phyloP scores from a whole-genome alignment of 176 grass and related monocot species.

The Triticum timopheevii region DNA sequence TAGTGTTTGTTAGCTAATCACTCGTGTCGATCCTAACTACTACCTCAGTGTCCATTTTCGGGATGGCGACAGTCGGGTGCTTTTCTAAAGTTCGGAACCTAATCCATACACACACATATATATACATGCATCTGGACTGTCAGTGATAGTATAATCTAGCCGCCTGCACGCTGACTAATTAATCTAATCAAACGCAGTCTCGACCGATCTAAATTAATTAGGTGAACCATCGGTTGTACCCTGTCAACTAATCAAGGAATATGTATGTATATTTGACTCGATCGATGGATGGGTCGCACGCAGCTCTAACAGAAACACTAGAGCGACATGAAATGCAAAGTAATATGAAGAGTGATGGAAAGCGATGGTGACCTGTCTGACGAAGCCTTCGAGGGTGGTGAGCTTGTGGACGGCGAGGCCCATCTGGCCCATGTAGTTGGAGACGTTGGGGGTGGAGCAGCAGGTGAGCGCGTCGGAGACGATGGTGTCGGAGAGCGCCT shows the following conservation, averaged over 20 bases:
- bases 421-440: constrained; percentile 94
- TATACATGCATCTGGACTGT: neutral
- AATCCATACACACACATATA: constrained; percentile 25
- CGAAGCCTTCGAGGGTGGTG: constrained; percentile 74
- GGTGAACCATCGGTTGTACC: constrained; percentile 37
- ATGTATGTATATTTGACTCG: neutral
- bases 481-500: constrained; percentile 74
- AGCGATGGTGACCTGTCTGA: constrained; percentile 54
- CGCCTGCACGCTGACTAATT: neutral
- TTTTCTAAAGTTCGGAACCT: constrained; percentile 34
- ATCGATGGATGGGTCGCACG: neutral
- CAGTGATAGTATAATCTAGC: neutral
- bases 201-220: constrained; percentile 23
- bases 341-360: neutral
- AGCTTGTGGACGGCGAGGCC: constrained; percentile 81
- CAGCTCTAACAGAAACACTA: constrained; percentile 42
- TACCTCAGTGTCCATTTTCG: neutral
- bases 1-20: neutral
- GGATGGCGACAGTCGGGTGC: constrained; percentile 45
- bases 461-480: constrained; percentile 70
- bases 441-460: constrained; percentile 59
- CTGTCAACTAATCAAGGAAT: constrained; percentile 23
- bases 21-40: neutral
- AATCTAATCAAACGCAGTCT: constrained; percentile 16
- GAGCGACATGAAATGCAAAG: constrained; percentile 12